These are phyloP conservation scores for Secale cereale DNA, from an alignment of 176 grass and related monocot species.

Conservation along the genomic window DNA sequence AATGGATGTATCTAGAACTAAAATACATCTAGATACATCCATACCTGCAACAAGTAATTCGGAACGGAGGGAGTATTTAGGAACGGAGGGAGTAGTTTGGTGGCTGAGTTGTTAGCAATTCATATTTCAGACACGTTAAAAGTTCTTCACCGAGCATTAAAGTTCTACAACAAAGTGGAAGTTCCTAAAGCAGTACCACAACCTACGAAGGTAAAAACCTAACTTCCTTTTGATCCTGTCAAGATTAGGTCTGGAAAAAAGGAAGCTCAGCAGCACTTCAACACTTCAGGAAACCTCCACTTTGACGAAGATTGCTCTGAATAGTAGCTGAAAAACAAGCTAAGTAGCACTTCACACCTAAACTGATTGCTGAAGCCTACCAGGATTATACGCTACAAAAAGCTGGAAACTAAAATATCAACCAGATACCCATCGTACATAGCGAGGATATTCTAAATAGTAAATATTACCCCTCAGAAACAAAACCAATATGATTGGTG, in stretches of 20 bases:
- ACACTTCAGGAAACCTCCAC: background rate
- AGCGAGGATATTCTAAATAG: background rate
- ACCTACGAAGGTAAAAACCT: background rate
- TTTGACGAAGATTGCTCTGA: background rate
- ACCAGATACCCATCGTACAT: background rate
- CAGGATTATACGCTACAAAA: background rate
- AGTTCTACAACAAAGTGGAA: background rate
- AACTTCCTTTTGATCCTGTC: background rate
- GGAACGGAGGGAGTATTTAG: no score
- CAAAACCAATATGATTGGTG: background rate
- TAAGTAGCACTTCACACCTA: background rate
- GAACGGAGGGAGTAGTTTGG: background rate
- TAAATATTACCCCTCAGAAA: background rate
- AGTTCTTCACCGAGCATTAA: background rate
- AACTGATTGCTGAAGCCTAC: background rate
- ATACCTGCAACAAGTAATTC: no score
- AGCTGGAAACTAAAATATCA: background rate
- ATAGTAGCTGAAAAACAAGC: background rate
- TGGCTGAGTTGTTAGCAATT: background rate
- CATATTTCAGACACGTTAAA: background rate
- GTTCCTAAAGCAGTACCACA: background rate
- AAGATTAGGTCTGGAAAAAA: constrained; percentile 1
- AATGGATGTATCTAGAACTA: no score
- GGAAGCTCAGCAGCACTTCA: constrained; percentile 5
- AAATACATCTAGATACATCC: no score